These are phyloP conservation scores for Pyrenochaeta sp. DNA, from an alignment of 2,329 filamentous ascomycete genomes.

Conservation along the genomic window DNA sequence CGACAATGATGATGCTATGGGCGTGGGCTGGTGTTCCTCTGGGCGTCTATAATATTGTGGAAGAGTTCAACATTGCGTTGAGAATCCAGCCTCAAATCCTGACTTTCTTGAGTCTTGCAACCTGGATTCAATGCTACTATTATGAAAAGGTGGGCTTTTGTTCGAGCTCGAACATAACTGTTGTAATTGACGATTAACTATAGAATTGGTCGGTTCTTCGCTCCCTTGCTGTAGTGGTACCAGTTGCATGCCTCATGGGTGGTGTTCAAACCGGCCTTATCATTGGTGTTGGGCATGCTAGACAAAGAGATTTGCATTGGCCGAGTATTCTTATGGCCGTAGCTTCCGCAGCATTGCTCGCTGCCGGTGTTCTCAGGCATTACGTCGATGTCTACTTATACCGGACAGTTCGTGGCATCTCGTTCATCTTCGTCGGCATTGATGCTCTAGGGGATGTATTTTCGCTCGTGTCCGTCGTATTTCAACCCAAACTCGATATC, in stretches of 20 bases:
- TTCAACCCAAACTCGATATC: slow-evolving; percentile 65
- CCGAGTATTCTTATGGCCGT: slow-evolving; percentile 72
- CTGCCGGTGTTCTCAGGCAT: slow-evolving; percentile 70
- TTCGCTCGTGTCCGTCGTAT: slow-evolving; percentile 70
- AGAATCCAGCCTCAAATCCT: slow-evolving; percentile 65
- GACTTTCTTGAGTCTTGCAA: slow-evolving; percentile 59
- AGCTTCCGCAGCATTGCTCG: slow-evolving; percentile 68
- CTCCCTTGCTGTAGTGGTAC: slow-evolving; percentile 58
- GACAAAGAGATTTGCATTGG: slow-evolving; percentile 60
- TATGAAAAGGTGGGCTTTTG: slow-evolving; percentile 52
- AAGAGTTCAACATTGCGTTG: slow-evolving; percentile 61
- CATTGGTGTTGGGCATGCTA: slow-evolving; percentile 60
- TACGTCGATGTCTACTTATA: slow-evolving; percentile 74
- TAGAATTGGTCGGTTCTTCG: slow-evolving; percentile 62
- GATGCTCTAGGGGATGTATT: slow-evolving; percentile 74
- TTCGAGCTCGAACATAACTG: neutral
- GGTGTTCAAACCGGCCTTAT: slow-evolving; percentile 67
- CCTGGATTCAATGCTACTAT: slow-evolving; percentile 65
- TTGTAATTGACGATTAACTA: slow-evolving; percentile 1
- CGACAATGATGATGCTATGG: slow-evolving; percentile 77
- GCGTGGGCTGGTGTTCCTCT: slow-evolving; percentile 72
- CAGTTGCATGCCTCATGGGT: slow-evolving; percentile 64
- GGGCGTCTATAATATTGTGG: slow-evolving; percentile 66
- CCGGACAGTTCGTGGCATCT: slow-evolving; percentile 72
- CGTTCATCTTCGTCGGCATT: slow-evolving; percentile 74